Evolutionary conservation across 176 grass and related monocot species (phyloP).

Genomic region (Zoysia pacifica): DNA sequence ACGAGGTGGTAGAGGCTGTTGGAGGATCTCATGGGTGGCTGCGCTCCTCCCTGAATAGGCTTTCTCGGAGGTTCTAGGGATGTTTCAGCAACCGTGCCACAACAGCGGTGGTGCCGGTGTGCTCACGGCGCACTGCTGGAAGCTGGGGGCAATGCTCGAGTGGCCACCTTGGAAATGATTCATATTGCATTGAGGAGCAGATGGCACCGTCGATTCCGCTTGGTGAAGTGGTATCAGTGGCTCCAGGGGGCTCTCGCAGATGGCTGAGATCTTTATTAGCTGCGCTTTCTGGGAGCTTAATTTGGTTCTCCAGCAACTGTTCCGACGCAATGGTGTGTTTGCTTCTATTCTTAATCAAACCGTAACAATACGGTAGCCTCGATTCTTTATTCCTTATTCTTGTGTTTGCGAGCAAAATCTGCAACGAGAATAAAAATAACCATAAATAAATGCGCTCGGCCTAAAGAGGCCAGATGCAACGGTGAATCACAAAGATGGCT

Average conservation of each 20-base stretch:
- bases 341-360: too few species aligned
- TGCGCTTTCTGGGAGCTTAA: conserved; percentile 30
- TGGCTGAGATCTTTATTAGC: conserved; percentile 41
- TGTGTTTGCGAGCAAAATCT: too few species aligned
- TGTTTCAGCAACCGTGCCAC: conserved; percentile 41
- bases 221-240: neutral
- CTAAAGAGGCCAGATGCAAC: too few species aligned
- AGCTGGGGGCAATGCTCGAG: conserved; percentile 19
- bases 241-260: conserved; percentile 16
- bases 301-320: neutral
- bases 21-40: conserved; percentile 35
- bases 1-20: conserved; percentile 25
- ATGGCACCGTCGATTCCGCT: neutral
- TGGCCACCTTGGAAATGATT: conserved; percentile 19
- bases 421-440: too few species aligned
- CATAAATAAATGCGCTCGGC: too few species aligned
- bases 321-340: conserved; percentile 6
- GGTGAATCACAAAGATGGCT: too few species aligned
- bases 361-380: too few species aligned
- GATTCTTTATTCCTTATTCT: too few species aligned
- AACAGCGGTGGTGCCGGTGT: conserved; percentile 17
- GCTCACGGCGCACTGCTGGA: conserved; percentile 13
- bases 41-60: conserved; percentile 37
- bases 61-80: conserved; percentile 37
- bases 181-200: neutral